Percentiles rank a stretch among this genome's conserved stretches.
Evolutionary conservation across 139 green algal genomes (phyloP).

Genomic region (Tetradesmus lagerheimii): DNA sequence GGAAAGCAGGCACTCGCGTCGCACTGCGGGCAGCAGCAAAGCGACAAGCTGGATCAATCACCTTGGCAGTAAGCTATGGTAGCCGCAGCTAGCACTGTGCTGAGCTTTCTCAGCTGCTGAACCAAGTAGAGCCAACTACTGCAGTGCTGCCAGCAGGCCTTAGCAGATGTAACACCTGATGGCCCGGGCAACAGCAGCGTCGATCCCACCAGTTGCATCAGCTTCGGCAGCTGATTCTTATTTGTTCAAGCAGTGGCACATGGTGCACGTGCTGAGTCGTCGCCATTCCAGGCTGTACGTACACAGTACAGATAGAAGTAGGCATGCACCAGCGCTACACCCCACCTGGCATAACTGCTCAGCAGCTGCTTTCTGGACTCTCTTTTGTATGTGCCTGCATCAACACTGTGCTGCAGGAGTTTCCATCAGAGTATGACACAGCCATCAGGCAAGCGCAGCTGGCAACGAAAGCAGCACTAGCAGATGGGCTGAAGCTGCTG

Average conservation of each 20-base stretch:
- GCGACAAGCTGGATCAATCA: background rate
- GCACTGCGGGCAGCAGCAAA: background rate
- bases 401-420: conserved; percentile 19
- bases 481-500: conserved; percentile 63
- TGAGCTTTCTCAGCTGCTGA: background rate
- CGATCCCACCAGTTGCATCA: background rate
- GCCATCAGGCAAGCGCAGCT: conserved; percentile 68
- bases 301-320: no score
- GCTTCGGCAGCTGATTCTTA: background rate
- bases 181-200: no score
- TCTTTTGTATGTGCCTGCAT: no score
- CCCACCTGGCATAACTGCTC: no score
- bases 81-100: background rate
- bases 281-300: no score
- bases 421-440: conserved; percentile 65
- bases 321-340: no score
- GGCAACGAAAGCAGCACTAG: conserved; percentile 61
- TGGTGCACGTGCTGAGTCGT: no score
- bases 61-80: background rate
- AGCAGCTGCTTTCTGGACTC: no score
- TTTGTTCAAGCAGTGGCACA: no score
- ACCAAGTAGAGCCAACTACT: background rate
- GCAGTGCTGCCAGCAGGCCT: background rate
- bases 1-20: background rate
- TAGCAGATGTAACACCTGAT: no score